Evolutionary conservation across 306 rosid genomes (phyloP).

Genomic region (Cucumis hystrix): DNA sequence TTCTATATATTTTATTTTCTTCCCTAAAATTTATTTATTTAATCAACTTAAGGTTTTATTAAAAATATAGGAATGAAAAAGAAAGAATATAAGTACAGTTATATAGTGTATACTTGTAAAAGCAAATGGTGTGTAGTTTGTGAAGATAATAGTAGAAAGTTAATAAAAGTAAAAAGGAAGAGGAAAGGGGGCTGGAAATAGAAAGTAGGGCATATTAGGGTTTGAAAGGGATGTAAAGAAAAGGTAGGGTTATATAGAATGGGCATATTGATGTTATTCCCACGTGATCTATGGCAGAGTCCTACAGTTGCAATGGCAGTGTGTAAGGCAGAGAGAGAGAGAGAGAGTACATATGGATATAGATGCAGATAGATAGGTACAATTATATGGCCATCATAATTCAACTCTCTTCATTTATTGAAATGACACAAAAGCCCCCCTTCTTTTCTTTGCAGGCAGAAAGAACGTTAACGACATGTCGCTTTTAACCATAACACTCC

Average conservation of each 20-base stretch:
- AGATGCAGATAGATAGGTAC: neutral
- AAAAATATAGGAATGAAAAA: too few relatives aligned
- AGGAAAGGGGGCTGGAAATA: neutral
- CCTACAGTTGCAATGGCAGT: neutral
- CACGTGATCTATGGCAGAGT: neutral
- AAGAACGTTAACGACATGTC: slow-evolving; percentile 4
- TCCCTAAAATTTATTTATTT: too few relatives aligned
- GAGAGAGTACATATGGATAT: neutral
- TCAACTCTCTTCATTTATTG: too few relatives aligned
- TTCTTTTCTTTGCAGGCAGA: neutral
- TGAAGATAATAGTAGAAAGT: too few relatives aligned
- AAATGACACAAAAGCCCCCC: neutral
- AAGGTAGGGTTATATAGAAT: neutral
- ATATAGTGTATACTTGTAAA: too few relatives aligned
- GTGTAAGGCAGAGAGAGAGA: too few relatives aligned
- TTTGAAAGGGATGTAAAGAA: neutral
- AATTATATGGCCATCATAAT: too few relatives aligned
- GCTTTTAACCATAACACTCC: neutral
- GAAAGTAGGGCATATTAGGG: neutral
- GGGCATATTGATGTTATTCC: neutral
- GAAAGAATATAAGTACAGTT: too few relatives aligned
- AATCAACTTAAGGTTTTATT: too few relatives aligned
- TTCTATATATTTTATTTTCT: too few relatives aligned
- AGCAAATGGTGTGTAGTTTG: too few relatives aligned
- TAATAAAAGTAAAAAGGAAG: neutral